Evolutionary conservation across 345 rosid genomes (phyloP).

Genomic region (Hypericum androsaemum): DNA sequence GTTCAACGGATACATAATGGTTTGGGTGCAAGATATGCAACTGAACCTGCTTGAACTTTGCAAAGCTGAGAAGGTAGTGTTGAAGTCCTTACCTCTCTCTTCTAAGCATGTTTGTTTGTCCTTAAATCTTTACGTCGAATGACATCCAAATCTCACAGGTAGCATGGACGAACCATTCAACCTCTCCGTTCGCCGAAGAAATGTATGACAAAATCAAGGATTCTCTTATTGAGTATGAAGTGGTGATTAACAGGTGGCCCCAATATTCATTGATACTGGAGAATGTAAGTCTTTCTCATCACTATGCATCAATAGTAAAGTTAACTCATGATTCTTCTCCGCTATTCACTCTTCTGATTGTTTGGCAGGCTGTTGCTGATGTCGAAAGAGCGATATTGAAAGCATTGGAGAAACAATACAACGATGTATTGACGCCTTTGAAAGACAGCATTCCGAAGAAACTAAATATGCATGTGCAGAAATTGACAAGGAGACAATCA

Average conservation of each 20-base stretch:
- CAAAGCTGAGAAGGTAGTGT: slow-evolving; percentile 24
- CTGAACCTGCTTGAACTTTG: slow-evolving; percentile 23
- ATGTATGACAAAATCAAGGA: slow-evolving; percentile 76
- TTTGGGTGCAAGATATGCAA: slow-evolving; percentile 30
- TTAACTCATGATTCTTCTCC: background rate
- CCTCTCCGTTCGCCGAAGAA: slow-evolving; percentile 92
- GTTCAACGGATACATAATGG: slow-evolving; percentile 25
- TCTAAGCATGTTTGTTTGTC: background rate
- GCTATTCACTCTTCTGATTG: background rate
- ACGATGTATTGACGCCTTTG: slow-evolving; percentile 69
- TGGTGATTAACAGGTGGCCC: slow-evolving; percentile 90
- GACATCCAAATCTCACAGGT: slow-evolving; percentile 38
- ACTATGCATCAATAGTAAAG: background rate
- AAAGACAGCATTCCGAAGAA: slow-evolving; percentile 82
- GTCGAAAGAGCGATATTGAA: slow-evolving; percentile 77
- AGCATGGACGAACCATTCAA: slow-evolving; percentile 81
- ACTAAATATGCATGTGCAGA: slow-evolving; percentile 90
- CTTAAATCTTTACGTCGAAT: background rate
- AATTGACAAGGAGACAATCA: slow-evolving; percentile 84
- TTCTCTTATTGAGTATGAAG: slow-evolving; percentile 68
- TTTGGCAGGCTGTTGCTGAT: slow-evolving; percentile 58
- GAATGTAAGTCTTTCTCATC: slow-evolving; percentile 38
- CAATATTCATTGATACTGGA: slow-evolving; percentile 76
- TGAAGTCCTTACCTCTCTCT: background rate
- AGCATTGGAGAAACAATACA: slow-evolving; percentile 86